Evolutionary conservation across 441 rosid genomes (phyloP).

Genomic region (Pelargonium citronellum): DNA sequence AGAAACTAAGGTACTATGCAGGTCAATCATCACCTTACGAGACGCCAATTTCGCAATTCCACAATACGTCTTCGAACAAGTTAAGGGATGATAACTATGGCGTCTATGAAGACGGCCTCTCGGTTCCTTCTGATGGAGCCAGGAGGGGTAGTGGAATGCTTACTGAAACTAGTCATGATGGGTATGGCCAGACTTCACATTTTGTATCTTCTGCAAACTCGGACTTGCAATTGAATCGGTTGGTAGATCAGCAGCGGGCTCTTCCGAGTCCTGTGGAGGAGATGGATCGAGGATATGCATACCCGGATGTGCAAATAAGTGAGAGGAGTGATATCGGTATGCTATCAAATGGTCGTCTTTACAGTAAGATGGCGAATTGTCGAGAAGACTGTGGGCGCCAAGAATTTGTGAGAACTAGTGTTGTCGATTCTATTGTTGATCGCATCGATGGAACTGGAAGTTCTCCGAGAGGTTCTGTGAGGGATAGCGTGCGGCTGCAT

Average conservation of each 20-base stretch:
- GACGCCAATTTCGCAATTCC: background rate
- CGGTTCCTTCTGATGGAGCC: conserved; percentile 1
- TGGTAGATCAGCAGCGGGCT: background rate
- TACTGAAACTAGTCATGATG: background rate
- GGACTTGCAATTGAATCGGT: background rate
- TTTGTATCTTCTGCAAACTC: conserved; percentile 2
- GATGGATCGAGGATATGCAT: background rate
- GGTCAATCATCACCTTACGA: background rate
- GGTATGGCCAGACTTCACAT: conserved; percentile 9
- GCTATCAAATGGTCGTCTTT: conserved; percentile 4
- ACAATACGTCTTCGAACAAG: background rate
- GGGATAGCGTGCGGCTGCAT: conserved; percentile 15
- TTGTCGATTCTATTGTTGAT: conserved; percentile 20
- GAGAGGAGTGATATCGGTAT: conserved; percentile 13
- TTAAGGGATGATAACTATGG: background rate
- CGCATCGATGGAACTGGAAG: conserved; percentile 16
- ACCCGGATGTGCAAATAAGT: conserved; percentile 1
- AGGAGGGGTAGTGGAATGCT: conserved; percentile 6
- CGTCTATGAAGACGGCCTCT: background rate
- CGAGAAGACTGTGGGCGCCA: conserved; percentile 14
- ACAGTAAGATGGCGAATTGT: conserved; percentile 5
- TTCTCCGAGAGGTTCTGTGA: conserved; percentile 14
- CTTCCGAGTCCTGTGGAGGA: conserved; percentile 8
- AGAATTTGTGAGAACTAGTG: conserved; percentile 17
- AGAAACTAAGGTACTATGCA: background rate